A percentile compares a stretch with the other conserved stretches of the same genome.
Conservation (phyloP, 1,139 yeast genomes). For the Saccharomyces pastorianus region DNA sequence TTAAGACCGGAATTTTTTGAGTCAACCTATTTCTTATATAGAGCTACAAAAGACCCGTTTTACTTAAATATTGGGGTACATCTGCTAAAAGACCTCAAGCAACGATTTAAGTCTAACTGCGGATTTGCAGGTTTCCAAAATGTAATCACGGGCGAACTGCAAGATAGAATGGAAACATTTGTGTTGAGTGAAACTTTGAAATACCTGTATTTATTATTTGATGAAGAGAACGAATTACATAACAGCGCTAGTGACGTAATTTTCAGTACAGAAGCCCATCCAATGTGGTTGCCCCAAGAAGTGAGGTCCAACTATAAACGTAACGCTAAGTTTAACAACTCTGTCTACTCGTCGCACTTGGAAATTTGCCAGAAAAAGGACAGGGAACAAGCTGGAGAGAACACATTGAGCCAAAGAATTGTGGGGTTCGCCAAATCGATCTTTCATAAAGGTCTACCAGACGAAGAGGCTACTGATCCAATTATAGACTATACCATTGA, state of each 20-base stretch:
- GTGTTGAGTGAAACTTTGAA: constrained; percentile 85
- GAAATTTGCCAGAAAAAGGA: constrained; percentile 7
- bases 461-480: not conserved
- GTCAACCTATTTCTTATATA: constrained; percentile 72
- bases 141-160: constrained; percentile 51
- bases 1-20: constrained; percentile 86
- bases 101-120: constrained; percentile 51
- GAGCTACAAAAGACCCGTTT: constrained; percentile 82
- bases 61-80: constrained; percentile 68
- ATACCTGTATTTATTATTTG: constrained; percentile 74
- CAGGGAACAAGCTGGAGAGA: not conserved
- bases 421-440: not conserved
- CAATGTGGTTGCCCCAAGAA: constrained; percentile 52
- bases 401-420: not conserved
- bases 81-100: constrained; percentile 47
- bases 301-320: constrained; percentile 18
- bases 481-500: not conserved
- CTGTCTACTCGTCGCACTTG: constrained; percentile 13
- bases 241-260: constrained; percentile 48
- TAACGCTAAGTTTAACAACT: constrained; percentile 17
- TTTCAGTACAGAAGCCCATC: constrained; percentile 92
- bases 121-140: constrained; percentile 80
- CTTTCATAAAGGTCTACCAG: not conserved
- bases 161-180: constrained; percentile 86
- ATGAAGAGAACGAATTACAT: constrained; percentile 52